Base-by-base conservation (phyloP, 495 filamentous ascomycete species). In the Neurospora tetrasperma region DNA sequence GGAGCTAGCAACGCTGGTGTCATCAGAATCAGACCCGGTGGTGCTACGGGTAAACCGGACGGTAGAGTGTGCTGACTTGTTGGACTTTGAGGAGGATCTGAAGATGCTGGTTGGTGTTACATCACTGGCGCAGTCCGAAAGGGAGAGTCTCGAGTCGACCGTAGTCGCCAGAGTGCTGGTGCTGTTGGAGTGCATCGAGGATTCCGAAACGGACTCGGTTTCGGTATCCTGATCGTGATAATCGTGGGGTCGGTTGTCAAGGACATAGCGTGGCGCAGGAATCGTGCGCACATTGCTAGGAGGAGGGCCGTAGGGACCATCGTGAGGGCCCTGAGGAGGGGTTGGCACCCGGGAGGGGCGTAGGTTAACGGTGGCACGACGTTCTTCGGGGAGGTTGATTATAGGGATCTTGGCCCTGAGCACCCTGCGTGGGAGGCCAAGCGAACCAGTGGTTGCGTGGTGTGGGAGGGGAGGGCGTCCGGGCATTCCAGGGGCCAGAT, bases 131-230 rank as follows among this genome's bases (percentile, higher is more conserved):
- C 71, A 72, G 27, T 78, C 76, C 43, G 76, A 68, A 31, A 80
- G 79, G 16, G 79, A 81, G 18, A 73, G 35, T 48, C 71, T 70
- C 27, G 79, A 80, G 48, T 76, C 73, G 39, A 80, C 75, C 1
- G 76, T 79, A 1, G 84, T 85, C 44, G 83, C 83, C 70, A 84
- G 78, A 9, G 84, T 85, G 73, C 79, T 85, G 69, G 82, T 74
- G 73, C 79, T 85, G 46, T 81, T 74, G 18, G 84, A 85, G 39
- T 85, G 77, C 40, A 84, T 81, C 1, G 84, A 85, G 0, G 80
- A 79, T 18, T 80, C 80, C 2, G 84, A 84, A 59, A 83, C 78
- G 27, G 83, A 83, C 73, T 84, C 84, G 20, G 82, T 84, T 62
- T 83, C 82, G 1, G 75, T 73, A 70, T 81, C 79, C 8, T 54